Conservation (phyloP, 371 early-diverging fungal species). For the Syncephalis fuscata region DNA sequence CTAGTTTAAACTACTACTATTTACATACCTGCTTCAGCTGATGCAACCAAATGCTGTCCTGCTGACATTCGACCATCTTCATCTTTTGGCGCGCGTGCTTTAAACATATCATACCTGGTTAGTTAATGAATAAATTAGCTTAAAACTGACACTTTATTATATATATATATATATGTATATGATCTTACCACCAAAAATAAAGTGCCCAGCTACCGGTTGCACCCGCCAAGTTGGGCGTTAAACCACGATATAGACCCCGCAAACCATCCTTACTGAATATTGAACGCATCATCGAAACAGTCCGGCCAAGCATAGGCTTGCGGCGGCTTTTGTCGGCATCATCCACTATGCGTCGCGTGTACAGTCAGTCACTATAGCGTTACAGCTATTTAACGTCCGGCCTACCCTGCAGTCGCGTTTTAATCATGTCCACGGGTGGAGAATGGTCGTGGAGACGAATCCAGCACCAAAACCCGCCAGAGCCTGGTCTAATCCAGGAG, state of each 20-base stretch:
- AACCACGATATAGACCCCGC: conserved; percentile 76
- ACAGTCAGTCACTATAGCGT: too few relatives aligned
- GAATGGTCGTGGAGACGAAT: conserved; percentile 52
- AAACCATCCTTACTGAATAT: conserved; percentile 36
- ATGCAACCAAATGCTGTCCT: conserved; percentile 65
- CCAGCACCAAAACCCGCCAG: conserved; percentile 81
- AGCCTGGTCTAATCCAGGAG: conserved; percentile 47
- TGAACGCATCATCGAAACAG: conserved; percentile 34
- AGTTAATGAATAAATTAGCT: too few relatives aligned
- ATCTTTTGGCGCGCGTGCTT: conserved; percentile 49
- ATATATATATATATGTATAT: conserved; percentile 8
- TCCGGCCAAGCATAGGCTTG: conserved; percentile 42
- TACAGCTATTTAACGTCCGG: too few relatives aligned
- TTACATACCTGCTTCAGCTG: conserved; percentile 45
- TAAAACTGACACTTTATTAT: too few relatives aligned
- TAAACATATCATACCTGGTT: conserved; percentile 50
- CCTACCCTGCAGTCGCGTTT: conserved; percentile 85
- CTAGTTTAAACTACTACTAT: background rate
- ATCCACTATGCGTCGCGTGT: conserved; percentile 29
- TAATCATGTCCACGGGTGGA: conserved; percentile 86
- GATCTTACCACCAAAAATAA: conserved; percentile 75
- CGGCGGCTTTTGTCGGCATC: conserved; percentile 17
- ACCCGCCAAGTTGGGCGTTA: conserved; percentile 80
- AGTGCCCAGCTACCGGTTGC: conserved; percentile 89
- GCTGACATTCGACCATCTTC: conserved; percentile 34